Percentiles rank a stretch among this genome's conserved stretches.
Evolutionary conservation across 495 filamentous ascomycete species (phyloP).

Genomic region (Aspergillus olivimuriae): DNA sequence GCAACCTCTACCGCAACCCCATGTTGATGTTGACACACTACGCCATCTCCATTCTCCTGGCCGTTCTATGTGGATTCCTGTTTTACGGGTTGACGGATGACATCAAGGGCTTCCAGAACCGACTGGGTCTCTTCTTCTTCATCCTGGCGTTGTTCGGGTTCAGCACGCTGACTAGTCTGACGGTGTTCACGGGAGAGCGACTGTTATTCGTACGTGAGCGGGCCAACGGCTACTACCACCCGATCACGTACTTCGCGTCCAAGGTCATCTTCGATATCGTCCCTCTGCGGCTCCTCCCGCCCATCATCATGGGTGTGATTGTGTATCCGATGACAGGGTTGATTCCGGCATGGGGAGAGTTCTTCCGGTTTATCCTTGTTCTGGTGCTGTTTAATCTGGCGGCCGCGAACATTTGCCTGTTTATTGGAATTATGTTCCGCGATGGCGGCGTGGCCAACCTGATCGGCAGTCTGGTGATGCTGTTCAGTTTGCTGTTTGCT

Average conservation of each 20-base stretch:
- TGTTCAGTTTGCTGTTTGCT: constrained; percentile 92
- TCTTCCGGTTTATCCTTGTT: constrained; percentile 85
- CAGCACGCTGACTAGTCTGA: constrained; percentile 87
- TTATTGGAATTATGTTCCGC: constrained; percentile 92
- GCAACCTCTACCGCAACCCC: constrained; percentile 94
- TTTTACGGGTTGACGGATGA: constrained; percentile 96
- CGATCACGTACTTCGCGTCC: constrained; percentile 90
- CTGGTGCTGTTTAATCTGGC: constrained; percentile 95
- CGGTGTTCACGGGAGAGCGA: constrained; percentile 88
- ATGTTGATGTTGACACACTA: constrained; percentile 99
- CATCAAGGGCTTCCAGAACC: constrained; percentile 96
- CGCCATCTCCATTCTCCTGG: constrained; percentile 93
- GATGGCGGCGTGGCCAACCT: constrained; percentile 91
- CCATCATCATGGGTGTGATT: constrained; percentile 93
- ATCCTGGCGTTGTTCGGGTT: constrained; percentile 93
- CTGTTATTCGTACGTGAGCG: constrained; percentile 90
- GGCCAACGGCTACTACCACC: constrained; percentile 97
- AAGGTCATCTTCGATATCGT: constrained; percentile 96
- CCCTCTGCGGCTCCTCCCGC: constrained; percentile 86
- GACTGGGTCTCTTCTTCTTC: constrained; percentile 98
- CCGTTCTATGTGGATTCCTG: constrained; percentile 87
- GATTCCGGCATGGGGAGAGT: constrained; percentile 72
- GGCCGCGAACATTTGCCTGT: constrained; percentile 85
- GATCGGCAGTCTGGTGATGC: constrained; percentile 93
- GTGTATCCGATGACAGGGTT: constrained; percentile 99